Percentiles rank a stretch among this genome's conserved stretches.
These are phyloP conservation scores for Candida schatavii DNA, from an alignment of 805 yeast genomes.

Conservation along the genomic window DNA sequence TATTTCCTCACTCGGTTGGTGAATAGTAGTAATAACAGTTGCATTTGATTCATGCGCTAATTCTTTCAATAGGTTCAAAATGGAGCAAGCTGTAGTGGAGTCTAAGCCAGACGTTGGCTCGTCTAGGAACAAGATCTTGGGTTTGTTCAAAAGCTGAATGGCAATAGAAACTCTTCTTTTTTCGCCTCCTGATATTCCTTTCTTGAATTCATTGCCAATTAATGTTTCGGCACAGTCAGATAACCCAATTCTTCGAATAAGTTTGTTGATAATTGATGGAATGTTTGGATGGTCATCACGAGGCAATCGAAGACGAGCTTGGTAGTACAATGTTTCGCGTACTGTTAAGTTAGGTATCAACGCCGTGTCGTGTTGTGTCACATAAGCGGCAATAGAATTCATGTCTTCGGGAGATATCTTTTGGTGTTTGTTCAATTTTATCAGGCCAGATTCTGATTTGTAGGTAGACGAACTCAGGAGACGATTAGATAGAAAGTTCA, in stretches of 20 bases:
- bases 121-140: conserved; percentile 69
- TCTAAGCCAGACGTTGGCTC: conserved; percentile 92
- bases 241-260: conserved; percentile 69
- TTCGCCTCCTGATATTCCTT: conserved; percentile 52
- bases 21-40: conserved; percentile 69
- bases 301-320: conserved; percentile 67
- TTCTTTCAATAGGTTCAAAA: conserved; percentile 55
- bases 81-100: conserved; percentile 70
- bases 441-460: conserved; percentile 19
- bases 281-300: conserved; percentile 29
- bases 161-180: conserved; percentile 82
- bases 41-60: conserved; percentile 61
- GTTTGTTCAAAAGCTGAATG: conserved; percentile 69
- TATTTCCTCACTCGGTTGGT: conserved; percentile 75
- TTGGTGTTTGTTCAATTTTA: conserved; percentile 26
- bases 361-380: conserved; percentile 77
- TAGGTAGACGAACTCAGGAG: conserved; percentile 17
- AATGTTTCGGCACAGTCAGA: conserved; percentile 73
- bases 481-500: conserved; percentile 45
- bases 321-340: conserved; percentile 68
- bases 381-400: conserved; percentile 59
- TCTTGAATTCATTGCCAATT: conserved; percentile 34
- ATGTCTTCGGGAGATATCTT: conserved; percentile 21
- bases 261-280: conserved; percentile 49
- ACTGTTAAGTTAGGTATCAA: conserved; percentile 72